Evolutionary conservation across 805 yeast genomes (phyloP), one percentile per base, ranked within the genome.

Genomic region (Ogataea ganodermae): DNA sequence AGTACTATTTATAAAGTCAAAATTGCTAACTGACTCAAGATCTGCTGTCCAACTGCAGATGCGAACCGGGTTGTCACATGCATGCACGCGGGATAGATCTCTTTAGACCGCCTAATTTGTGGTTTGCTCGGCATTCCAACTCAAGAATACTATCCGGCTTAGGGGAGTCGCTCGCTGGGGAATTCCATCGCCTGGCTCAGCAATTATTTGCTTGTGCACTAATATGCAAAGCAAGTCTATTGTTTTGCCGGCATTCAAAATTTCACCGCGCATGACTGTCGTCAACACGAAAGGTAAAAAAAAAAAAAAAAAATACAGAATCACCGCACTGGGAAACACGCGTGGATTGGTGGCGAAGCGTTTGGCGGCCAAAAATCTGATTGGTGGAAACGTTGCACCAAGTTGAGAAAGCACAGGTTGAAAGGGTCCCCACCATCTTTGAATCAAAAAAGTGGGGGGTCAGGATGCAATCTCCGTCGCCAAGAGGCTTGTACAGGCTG

Each of bases 111-210:
- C 28, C 17, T 7, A 17, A 9, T 7, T 13, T 22, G 39, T 35
- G 39, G 6, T 35, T 22, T 18, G 28, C 24, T 22, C 42, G 42
- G 42, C 33, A 38, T 38, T 38, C 24, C 42, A 38, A 18, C 2
- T 6, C 14, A 24, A 14, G 16, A 16, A 36, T 10, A 24, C 42
- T 38, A 38, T 38, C 23, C 7, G 13, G 42, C 42, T 38, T 38
- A 27, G 42, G 16, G 33, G 33, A n/a, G 17, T 27, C 14, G 14
- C 17, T n/a, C 16, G 33, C 9, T 18, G 18, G 33, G n/a, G 17
- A 8, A 8, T 9, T 14, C 17, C 14, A 30, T 30, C 33, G 33
- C 17, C 33, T 30, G 33, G 18, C 33, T 12, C 8, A 30, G 33
- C 33, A 13, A n/a, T n/a, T 16, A n/a, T 27, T 30, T 30, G 33